These are phyloP conservation scores for Penicillium canariense DNA, from an alignment of 495 filamentous ascomycete species.

Conservation along the genomic window DNA sequence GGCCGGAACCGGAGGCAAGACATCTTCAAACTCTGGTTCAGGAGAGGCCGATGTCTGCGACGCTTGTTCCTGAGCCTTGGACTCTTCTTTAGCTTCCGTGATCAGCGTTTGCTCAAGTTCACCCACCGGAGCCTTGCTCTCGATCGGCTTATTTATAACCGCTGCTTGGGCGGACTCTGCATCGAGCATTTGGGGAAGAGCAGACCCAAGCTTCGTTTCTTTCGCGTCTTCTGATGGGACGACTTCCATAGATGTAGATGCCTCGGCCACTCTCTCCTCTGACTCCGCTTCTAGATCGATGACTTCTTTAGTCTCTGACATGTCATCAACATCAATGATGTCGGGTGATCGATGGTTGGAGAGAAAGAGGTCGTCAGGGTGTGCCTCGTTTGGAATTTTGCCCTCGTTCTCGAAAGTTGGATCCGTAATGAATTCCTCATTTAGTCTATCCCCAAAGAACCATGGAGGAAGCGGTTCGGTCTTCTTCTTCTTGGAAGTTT, in stretches of 20 bases:
- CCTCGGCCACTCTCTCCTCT: slow-evolving; percentile 11
- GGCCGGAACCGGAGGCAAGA: slow-evolving; percentile 16
- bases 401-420: slow-evolving; percentile 22
- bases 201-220: not conserved
- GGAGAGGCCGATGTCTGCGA: slow-evolving; percentile 32
- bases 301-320: slow-evolving; percentile 32
- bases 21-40: slow-evolving; percentile 55
- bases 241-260: not conserved
- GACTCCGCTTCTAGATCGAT: slow-evolving; percentile 43
- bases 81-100: not conserved
- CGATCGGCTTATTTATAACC: slow-evolving; percentile 1
- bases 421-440: slow-evolving; percentile 37
- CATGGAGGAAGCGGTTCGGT: slow-evolving; percentile 77
- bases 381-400: slow-evolving; percentile 22
- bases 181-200: not conserved
- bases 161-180: slow-evolving; percentile 1
- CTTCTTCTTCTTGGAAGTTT: slow-evolving; percentile 44
- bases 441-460: slow-evolving; percentile 53
- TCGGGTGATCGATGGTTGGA: slow-evolving; percentile 41
- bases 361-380: slow-evolving; percentile 37
- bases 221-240: not conserved
- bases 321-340: slow-evolving; percentile 46
- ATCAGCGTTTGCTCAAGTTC: not conserved
- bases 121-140: not conserved
- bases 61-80: not conserved